Conservation (phyloP, 2,329 filamentous ascomycete species). For the Apiospora kogelbergensis region DNA sequence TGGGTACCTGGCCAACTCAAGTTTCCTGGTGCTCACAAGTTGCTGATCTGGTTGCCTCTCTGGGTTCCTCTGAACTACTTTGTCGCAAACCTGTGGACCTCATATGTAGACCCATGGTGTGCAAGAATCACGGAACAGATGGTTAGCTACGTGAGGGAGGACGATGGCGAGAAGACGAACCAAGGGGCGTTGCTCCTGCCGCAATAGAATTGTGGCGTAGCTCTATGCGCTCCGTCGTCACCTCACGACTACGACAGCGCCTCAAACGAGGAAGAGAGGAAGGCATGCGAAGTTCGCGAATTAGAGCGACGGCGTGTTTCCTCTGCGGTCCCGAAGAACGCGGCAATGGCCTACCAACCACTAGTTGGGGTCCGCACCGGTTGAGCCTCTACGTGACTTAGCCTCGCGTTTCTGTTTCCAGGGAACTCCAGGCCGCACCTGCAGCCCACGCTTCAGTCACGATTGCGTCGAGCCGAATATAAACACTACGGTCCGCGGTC, state of each 20-base stretch:
- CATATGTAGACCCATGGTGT: constrained; percentile 53
- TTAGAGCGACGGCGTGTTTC: background rate
- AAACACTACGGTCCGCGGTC: background rate
- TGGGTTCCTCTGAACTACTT: constrained; percentile 49
- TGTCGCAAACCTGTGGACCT: constrained; percentile 50
- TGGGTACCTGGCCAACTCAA: constrained; percentile 35
- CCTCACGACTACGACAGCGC: background rate
- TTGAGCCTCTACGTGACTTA: background rate
- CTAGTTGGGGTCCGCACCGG: background rate
- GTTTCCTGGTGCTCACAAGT: constrained; percentile 35
- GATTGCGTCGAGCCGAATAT: background rate
- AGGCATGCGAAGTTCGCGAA: background rate
- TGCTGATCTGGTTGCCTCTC: constrained; percentile 40
- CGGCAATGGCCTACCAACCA: background rate
- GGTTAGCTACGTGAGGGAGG: constrained; percentile 27
- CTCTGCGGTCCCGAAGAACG: background rate
- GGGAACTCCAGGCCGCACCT: background rate
- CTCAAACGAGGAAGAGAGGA: constrained; percentile 8
- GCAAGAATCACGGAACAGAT: constrained; percentile 42
- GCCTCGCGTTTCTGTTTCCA: background rate
- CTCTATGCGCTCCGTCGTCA: background rate
- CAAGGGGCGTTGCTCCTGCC: constrained; percentile 9
- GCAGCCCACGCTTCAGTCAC: background rate
- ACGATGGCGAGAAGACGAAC: constrained; percentile 8
- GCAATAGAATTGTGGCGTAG: constrained; percentile 4